phyloP scores from a whole-genome alignment of 1,284 basidiomycete genomes.

The Papiliotrema nemorosa region DNA sequence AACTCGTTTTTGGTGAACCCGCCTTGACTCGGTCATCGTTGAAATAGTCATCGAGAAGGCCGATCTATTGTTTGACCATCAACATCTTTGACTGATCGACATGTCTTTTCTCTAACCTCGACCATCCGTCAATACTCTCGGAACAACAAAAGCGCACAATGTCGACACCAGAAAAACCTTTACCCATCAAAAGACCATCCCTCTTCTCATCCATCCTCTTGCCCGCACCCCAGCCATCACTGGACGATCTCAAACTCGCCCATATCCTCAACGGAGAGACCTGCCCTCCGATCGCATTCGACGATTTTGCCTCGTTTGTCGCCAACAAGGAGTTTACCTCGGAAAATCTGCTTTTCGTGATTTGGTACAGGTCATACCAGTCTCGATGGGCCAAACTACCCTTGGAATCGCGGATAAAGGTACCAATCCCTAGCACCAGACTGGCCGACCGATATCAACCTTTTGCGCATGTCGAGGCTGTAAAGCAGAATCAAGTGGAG shows the following conservation, averaged over 20 bases:
- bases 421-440: constrained; percentile 29
- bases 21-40: too few relatives aligned
- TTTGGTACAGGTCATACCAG: constrained; percentile 37
- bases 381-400: constrained; percentile 16
- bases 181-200: not conserved
- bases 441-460: constrained; percentile 28
- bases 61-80: too few relatives aligned
- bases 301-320: constrained; percentile 37
- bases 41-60: too few relatives aligned
- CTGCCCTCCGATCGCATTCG: constrained; percentile 35
- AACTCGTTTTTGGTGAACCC: too few relatives aligned
- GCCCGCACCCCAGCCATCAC: constrained; percentile 5
- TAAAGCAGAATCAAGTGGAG: not conserved
- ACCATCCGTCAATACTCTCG: not conserved
- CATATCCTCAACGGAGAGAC: constrained; percentile 37
- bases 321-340: constrained; percentile 33
- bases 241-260: constrained; percentile 30
- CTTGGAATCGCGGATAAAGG: constrained; percentile 8
- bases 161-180: not conserved
- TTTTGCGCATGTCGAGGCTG: constrained; percentile 29
- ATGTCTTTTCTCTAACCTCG: too few relatives aligned
- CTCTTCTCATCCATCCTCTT: not conserved
- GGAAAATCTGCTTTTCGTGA: constrained; percentile 38
- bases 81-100: too few relatives aligned
- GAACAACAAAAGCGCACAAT: not conserved